Conservation (phyloP, 1,139 yeast genomes). For the Sugiyamaella xylanicola region DNA sequence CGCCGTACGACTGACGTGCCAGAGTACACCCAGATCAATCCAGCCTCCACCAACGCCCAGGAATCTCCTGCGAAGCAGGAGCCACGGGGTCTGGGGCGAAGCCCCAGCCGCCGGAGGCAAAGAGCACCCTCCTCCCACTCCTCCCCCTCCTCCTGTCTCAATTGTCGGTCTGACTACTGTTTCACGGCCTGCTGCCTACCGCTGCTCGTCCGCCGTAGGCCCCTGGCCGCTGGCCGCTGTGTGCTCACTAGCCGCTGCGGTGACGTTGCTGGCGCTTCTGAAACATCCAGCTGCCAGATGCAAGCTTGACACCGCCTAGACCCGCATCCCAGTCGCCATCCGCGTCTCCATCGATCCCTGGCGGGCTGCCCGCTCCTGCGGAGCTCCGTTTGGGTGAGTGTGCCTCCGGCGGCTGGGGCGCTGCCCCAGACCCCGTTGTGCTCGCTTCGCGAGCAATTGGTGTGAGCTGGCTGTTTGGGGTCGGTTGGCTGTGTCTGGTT, state of each 20-base stretch:
- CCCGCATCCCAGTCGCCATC: not conserved
- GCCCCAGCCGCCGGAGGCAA: too few species aligned
- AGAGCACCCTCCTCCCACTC: too few species aligned
- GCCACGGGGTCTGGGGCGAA: too few species aligned
- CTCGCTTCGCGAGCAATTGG: conserved; percentile 2
- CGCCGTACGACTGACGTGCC: too few species aligned
- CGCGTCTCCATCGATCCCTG: not conserved
- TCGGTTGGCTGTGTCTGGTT: not conserved
- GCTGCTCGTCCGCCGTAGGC: too few species aligned
- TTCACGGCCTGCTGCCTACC: too few species aligned
- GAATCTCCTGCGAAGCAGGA: too few species aligned
- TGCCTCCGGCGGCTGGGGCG: conserved; percentile 5
- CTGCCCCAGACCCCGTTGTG: not conserved
- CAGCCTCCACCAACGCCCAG: too few species aligned
- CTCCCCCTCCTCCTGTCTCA: too few species aligned
- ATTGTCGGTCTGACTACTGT: too few species aligned
- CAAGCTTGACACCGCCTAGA: not conserved
- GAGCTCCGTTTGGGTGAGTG: not conserved
- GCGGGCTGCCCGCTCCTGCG: not conserved
- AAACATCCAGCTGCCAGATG: not conserved
- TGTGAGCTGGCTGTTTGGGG: not conserved
- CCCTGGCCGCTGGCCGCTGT: not conserved
- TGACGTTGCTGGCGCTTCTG: not conserved
- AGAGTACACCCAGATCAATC: too few species aligned
- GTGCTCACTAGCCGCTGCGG: not conserved